Evolutionary conservation across 2,329 filamentous ascomycete genomes (phyloP).

Genomic region (Xenosphaeropsis pyriputrescens): DNA sequence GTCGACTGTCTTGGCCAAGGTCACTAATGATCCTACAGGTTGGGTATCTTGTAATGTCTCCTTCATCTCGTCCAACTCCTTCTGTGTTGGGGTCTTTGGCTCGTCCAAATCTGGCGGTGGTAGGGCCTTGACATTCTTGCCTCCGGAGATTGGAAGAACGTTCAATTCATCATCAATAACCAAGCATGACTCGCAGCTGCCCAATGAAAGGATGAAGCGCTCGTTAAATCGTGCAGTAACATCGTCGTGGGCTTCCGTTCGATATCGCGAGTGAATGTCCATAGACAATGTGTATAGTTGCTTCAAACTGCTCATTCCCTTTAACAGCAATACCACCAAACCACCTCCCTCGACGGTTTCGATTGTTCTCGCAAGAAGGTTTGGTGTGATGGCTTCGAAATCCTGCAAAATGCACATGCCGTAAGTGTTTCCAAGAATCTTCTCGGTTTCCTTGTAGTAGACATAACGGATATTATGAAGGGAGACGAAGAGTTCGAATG

Average conservation of each 20-base stretch:
- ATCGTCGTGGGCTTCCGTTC: conserved; percentile 90
- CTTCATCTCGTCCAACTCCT: conserved; percentile 77
- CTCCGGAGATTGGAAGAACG: conserved; percentile 90
- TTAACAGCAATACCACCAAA: conserved; percentile 75
- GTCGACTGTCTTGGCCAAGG: conserved; percentile 78
- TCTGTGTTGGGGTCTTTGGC: conserved; percentile 53
- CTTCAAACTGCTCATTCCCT: conserved; percentile 94
- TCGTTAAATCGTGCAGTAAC: conserved; percentile 96
- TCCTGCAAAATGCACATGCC: conserved; percentile 98
- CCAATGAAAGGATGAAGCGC: conserved; percentile 86
- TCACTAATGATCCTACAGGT: conserved; percentile 71
- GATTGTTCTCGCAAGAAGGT: conserved; percentile 82
- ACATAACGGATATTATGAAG: conserved; percentile 96
- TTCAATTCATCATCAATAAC: conserved; percentile 98
- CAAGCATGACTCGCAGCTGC: conserved; percentile 86
- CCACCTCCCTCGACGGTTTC: conserved; percentile 97
- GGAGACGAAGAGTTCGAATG: conserved; percentile 94
- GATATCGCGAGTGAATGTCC: conserved; percentile 94
- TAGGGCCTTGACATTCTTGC: conserved; percentile 73
- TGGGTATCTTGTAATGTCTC: conserved; percentile 74
- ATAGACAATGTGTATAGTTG: conserved; percentile 94
- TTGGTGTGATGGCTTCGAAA: conserved; percentile 96
- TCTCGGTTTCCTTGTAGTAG: conserved; percentile 99
- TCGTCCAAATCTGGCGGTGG: conserved; percentile 63
- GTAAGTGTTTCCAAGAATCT: conserved; percentile 95